Conservation (phyloP, 768 basidiomycete genomes). For the Plicaturopsis crispa region DNA sequence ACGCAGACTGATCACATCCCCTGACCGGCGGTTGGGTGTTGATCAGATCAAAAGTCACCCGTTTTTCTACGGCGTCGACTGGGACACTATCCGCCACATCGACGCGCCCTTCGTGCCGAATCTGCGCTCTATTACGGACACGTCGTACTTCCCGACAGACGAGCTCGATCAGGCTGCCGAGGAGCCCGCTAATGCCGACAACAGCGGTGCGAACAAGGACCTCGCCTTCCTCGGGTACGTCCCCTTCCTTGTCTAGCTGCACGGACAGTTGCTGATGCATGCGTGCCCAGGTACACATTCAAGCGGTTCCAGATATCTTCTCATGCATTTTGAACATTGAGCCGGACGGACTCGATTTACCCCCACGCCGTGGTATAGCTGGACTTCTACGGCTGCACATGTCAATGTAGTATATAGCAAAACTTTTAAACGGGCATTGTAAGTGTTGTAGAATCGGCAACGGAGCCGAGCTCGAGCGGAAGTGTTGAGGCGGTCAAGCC, state of each 20-base stretch:
- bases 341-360: too few species aligned
- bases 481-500: too few species aligned
- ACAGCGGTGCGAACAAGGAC: slow-evolving; percentile 41
- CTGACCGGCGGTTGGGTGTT: slow-evolving; percentile 67
- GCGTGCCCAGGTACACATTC: slow-evolving; percentile 60
- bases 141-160: slow-evolving; percentile 97
- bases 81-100: slow-evolving; percentile 79
- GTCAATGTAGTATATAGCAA: too few species aligned
- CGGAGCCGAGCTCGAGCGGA: too few species aligned
- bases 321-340: slow-evolving; percentile 38
- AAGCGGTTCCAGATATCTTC: slow-evolving; percentile 67
- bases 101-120: slow-evolving; percentile 97
- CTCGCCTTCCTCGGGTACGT: slow-evolving; percentile 61
- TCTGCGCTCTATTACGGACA: slow-evolving; percentile 87
- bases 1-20: slow-evolving; percentile 72
- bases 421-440: too few species aligned
- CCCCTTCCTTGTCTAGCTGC: not conserved
- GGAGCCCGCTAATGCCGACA: slow-evolving; percentile 29
- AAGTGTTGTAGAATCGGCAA: too few species aligned
- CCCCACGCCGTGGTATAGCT: too few species aligned
- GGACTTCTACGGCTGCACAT: too few species aligned
- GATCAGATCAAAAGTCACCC: slow-evolving; percentile 89
- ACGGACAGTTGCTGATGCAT: slow-evolving; percentile 3
- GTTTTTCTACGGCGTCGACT: slow-evolving; percentile 96
- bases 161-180: slow-evolving; percentile 75